Evolutionary conservation across 345 rosid genomes (phyloP), one percentile per base, ranked within the genome.

Genomic region (Camelina laxa): DNA sequence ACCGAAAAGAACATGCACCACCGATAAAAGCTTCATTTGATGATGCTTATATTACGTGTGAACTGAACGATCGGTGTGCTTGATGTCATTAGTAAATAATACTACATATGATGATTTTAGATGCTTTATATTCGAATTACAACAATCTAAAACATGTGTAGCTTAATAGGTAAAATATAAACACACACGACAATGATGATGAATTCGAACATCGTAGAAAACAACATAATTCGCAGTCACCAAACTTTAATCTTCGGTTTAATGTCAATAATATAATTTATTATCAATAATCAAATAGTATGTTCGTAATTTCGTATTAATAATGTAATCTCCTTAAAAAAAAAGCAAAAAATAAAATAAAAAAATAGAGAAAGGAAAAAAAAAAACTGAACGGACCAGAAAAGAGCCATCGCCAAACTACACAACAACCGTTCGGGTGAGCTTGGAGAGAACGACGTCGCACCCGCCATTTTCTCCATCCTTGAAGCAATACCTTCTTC

Each of bases 401-500:
- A 65, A 13, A 50, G 4, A 6, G 6, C 10, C 62, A 75, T 72
- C 68, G 54, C 73, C 45, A 16, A 67, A 62, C 73, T 22, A 22
- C 75, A 81, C 75, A 81, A 59, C 65, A 70, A 81, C 85, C 80
- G 79, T 74, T 75, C 33, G 58, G 69, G 72, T 59, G 77, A 47
- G 54, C 12, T 45, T 36, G 7, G 39, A 6, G 73, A 73, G 44
- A 88, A 81, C 65, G 96, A 90, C 96, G 74, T 87, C 82, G 79
- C 84, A 80, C 77, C 96, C 58, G 83, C 75, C 83, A 60, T 73
- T 62, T 88, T 82, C 78, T 36, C 70, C 75, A 56, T 73, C 80
- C 94, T 88, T 88, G 49, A 91, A 89, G 97, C 96, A 86, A 91
- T 67, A 88, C 77, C 82, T 83, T 81, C 57, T 73, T 59, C 39